phyloP scores from a whole-genome alignment of 495 filamentous ascomycete species.

The Penicillium waksmanii region DNA sequence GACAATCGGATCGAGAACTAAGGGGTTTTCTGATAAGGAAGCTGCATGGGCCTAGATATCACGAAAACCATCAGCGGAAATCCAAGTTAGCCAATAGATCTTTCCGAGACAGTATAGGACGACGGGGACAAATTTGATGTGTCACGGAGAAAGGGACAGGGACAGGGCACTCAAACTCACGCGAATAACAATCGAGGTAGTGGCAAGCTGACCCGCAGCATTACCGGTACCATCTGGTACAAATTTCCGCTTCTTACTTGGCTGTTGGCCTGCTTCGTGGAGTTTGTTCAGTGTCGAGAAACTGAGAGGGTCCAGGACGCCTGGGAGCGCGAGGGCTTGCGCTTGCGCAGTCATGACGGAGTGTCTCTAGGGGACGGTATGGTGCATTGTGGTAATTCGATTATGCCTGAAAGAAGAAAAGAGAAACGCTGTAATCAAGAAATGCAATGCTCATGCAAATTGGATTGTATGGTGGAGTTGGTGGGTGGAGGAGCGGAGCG shows the following conservation, averaged over 20 bases:
- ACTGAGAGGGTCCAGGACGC: constrained; percentile 41
- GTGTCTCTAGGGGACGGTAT: constrained; percentile 17
- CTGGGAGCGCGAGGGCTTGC: constrained; percentile 25
- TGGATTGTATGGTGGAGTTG: constrained; percentile 6
- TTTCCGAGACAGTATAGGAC: not conserved
- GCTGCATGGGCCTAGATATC: constrained; percentile 58
- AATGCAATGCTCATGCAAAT: constrained; percentile 17
- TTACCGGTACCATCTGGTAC: constrained; percentile 8
- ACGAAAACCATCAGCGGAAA: not conserved
- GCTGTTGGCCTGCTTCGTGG: constrained; percentile 28
- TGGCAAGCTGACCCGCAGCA: constrained; percentile 30
- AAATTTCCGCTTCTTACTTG: constrained; percentile 42
- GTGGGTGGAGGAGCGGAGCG: constrained; percentile 19
- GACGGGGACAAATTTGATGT: too few species aligned
- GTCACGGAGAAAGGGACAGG: too few species aligned
- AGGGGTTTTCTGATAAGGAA: constrained; percentile 58
- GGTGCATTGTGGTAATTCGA: constrained; percentile 21
- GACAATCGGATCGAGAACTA: constrained; percentile 62
- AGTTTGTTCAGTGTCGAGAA: constrained; percentile 38
- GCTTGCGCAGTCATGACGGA: constrained; percentile 45
- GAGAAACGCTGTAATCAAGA: not conserved
- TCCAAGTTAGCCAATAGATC: constrained; percentile 11
- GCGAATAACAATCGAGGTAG: constrained; percentile 38
- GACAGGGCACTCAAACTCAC: constrained; percentile 20
- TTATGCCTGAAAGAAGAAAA: not conserved